Percentiles rank a stretch among this genome's conserved stretches.
Conservation (phyloP, 768 basidiomycete genomes). For the Naganishia vaughanmartiniae region DNA sequence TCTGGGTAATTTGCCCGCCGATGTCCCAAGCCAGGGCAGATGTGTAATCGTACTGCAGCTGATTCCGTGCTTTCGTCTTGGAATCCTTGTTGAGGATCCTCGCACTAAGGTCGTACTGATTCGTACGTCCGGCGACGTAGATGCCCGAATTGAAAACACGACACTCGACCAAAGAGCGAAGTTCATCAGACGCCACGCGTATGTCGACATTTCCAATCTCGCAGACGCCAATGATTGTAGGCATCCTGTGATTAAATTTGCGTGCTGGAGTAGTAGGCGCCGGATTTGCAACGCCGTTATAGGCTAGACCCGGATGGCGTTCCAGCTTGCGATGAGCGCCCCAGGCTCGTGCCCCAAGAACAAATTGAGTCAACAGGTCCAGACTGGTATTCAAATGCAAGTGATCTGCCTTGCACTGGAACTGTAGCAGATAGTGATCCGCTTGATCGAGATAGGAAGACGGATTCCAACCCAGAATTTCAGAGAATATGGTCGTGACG, state of each 20-base stretch:
- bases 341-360: not conserved
- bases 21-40: not conserved
- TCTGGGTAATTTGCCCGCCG: constrained; percentile 5
- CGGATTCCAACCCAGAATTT: not conserved
- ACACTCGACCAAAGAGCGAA: constrained; percentile 1
- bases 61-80: constrained; percentile 4
- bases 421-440: constrained; percentile 12
- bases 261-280: not conserved
- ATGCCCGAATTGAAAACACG: constrained; percentile 3
- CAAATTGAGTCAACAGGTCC: constrained; percentile 4
- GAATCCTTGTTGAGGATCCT: constrained; percentile 12
- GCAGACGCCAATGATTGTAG: not conserved
- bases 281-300: not conserved
- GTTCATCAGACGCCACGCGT: not conserved
- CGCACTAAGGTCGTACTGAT: not conserved
- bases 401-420: not conserved
- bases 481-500: constrained; percentile 15
- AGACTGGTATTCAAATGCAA: not conserved
- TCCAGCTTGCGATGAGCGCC: constrained; percentile 6
- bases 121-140: constrained; percentile 3
- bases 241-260: not conserved
- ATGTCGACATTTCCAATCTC: constrained; percentile 13
- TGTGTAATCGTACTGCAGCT: constrained; percentile 3
- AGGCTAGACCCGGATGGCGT: not conserved
- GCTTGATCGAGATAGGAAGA: constrained; percentile 18